These are phyloP conservation scores for Gonium pectorale DNA, from an alignment of 139 green algal species.

Conservation along the genomic window DNA sequence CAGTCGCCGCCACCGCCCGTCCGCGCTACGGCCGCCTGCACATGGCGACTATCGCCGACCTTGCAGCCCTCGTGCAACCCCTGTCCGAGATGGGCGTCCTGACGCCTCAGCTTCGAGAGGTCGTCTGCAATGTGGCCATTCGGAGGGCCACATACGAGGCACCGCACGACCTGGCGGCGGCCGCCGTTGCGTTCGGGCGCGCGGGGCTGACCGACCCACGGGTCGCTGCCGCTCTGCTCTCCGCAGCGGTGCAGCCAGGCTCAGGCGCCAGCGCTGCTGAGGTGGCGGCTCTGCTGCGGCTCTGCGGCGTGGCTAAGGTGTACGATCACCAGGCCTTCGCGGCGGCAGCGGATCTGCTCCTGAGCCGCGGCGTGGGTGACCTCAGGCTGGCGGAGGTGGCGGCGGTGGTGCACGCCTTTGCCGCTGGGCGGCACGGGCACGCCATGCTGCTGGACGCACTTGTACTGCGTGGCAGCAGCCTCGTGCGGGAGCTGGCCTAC, in stretches of 20 bases:
- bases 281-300: neutral
- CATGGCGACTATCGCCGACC: neutral
- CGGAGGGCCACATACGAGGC: neutral
- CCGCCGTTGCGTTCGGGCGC: neutral
- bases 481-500: neutral
- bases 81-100: conserved; percentile 1
- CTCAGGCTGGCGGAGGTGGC: neutral
- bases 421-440: neutral
- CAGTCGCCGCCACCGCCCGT: no score
- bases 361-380: neutral
- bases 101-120: neutral
- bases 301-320: neutral
- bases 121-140: neutral
- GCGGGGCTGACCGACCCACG: neutral
- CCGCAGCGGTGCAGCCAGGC: neutral
- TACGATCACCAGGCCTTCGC: neutral
- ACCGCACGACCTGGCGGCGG: neutral
- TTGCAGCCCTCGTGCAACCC: neutral
- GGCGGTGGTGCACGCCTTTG: conserved; percentile 3
- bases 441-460: neutral
- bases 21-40: conserved; percentile 26
- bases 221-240: neutral
- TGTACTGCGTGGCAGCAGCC: neutral
- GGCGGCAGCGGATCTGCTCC: neutral
- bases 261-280: neutral